These are phyloP conservation scores for Cytidiella melzeri DNA, from an alignment of 768 basidiomycete species.

Conservation along the genomic window DNA sequence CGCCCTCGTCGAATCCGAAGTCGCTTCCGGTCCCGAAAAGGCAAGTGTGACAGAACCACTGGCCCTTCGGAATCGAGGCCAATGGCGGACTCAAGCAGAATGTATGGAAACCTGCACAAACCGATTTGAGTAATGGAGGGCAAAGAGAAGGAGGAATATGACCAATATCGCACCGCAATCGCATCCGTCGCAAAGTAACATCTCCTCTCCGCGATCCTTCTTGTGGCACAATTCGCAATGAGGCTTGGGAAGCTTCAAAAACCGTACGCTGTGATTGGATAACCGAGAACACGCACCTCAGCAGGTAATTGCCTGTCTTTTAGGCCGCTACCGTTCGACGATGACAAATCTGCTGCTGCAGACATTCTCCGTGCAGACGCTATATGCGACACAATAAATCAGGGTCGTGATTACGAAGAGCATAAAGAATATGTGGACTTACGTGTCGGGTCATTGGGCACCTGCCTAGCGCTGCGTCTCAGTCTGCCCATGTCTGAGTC, in stretches of 20 bases:
- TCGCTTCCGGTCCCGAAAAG: constrained; percentile 89
- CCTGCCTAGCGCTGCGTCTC: constrained; percentile 47
- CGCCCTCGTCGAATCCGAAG: constrained; percentile 97
- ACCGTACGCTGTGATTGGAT: constrained; percentile 4
- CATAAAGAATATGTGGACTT: constrained; percentile 14
- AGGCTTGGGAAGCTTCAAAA: constrained; percentile 37
- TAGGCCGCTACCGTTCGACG: constrained; percentile 1
- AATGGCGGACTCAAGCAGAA: constrained; percentile 94
- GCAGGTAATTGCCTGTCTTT: constrained; percentile 8
- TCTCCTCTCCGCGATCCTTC: constrained; percentile 83
- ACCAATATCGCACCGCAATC: constrained; percentile 53
- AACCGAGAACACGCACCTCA: constrained; percentile 12
- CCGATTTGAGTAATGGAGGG: not conserved
- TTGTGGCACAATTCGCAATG: constrained; percentile 92
- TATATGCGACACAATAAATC: too few species aligned
- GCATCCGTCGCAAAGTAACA: constrained; percentile 88
- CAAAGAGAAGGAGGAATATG: not conserved
- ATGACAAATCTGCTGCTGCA: not conserved
- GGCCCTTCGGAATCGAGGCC: constrained; percentile 77
- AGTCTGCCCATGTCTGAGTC: constrained; percentile 56
- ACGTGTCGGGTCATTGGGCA: constrained; percentile 39
- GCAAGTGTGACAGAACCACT: constrained; percentile 95
- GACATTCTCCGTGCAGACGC: not conserved
- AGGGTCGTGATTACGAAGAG: too few species aligned
- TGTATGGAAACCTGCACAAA: constrained; percentile 80